Base-by-base conservation (phyloP, 306 rosid genomes). In the Citrullus colocynthis region DNA sequence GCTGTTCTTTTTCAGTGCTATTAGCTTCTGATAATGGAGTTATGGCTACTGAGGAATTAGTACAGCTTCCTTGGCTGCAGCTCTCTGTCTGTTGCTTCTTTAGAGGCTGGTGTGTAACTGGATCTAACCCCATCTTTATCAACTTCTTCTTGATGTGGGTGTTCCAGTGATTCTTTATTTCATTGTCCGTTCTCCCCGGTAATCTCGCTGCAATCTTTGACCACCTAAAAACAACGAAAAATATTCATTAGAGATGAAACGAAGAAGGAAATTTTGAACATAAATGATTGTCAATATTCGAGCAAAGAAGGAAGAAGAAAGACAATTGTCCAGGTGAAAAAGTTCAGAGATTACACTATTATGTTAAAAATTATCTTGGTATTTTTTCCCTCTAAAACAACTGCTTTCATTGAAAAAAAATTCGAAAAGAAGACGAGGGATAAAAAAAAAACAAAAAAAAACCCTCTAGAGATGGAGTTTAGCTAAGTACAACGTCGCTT, bases 131-230 rank as follows among this genome's bases (percentile, higher is more conserved):
- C 83, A 84, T 90, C 83, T 88, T 93, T 24, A 85, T 85, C 2
- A 93, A 91, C 84, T 93, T 93, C 80, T 93, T 93, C 87, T 93
- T 93, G 16, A 93, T 81, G 84, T 88, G 88, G 49, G 98, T 91
- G 58, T 93, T 93, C 98, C 98, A 91, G 41, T 91, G 85, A 81
- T 93, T 93, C 87, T 93, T 93, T 44, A 93, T 93, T 83, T 93
- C 98, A 73, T 93, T 93, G 83, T 93, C 97, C 0, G 98, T 93
- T 77, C 98, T 93, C 55, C 97, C 97, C 0, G 97, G 96, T 75
- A 93, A 83, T 78, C 84, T 85, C 62, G 96, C 92, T 0, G 97
- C 98, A 82, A 91, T 93, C 77, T 91, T 95, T 18, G 98, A 93
- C 98, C 97, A 91, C 83, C 98, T 91, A 8, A 59, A 12, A 10